Base-by-base conservation (phyloP, 805 yeast genomes). In the Candida silvicultrix region DNA sequence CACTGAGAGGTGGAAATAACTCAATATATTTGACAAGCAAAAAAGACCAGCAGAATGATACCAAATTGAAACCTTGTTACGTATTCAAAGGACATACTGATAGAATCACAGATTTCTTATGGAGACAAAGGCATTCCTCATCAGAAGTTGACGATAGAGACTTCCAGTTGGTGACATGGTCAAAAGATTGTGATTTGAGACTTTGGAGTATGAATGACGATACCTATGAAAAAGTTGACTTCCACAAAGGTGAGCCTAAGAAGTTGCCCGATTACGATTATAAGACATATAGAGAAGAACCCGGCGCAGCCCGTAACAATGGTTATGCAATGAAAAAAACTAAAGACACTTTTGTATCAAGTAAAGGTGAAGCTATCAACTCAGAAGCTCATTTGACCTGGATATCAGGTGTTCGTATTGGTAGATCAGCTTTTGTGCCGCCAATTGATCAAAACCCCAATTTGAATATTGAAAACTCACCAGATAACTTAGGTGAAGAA, bases 131-230 rank as follows among this genome's bases (percentile, higher is more conserved):
- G 34, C 77, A 80, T 46, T 62, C 69, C 4, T 69, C 69, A 39
- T 60, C 70, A 2, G 62, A 58, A 0, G 56, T 75, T 14, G 83
- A 81, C 53, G 89, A 87, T 66, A 71, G 92, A 45, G 96, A 90
- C 48, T 94, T 79, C 59, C 98, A 94, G 62, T 64, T 94, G 42
- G 92, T 94, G 1, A 88, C 98, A 0, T 92, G 98, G 97, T 83
- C 95, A 1, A 81, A 86, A 43, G 98, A 94, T 60, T 78, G 82
- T 53, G 95, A 88, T 59, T 68, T 94, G 48, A 72, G 90, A 49
- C 65, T 90, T 41, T 92, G 97, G 97, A 85, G 89, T 0, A 64
- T 80, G 16, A 60, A 70, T 15, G 77, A 77, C 3, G 69, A 68
- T 7, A 60, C 75, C 16, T 74, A 81, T 51, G 71, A 68, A 8